Evolutionary conservation across 1,284 basidiomycete species (phyloP).

Genomic region (Mycena citricolor): DNA sequence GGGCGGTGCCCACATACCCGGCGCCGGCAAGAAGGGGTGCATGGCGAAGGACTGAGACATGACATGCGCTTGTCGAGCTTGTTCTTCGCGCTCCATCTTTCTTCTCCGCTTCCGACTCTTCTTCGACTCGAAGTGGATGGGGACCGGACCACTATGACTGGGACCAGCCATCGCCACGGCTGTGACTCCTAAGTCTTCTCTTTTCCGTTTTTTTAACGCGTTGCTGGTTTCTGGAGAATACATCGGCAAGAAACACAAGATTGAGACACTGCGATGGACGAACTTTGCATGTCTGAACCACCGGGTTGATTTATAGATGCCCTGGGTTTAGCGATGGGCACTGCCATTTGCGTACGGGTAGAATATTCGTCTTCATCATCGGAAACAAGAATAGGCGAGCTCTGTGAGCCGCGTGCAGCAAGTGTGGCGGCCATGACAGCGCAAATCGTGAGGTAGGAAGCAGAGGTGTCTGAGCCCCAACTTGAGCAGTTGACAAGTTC

Average conservation of each 20-base stretch:
- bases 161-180: not conserved
- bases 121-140: conserved; percentile 30
- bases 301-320: conserved; percentile 3
- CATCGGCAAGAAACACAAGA: conserved; percentile 1
- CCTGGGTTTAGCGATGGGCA: conserved; percentile 6
- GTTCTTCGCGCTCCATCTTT: conserved; percentile 33
- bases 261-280: not conserved
- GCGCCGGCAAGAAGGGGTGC: conserved; percentile 16
- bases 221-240: too few relatives aligned
- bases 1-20: conserved; percentile 22
- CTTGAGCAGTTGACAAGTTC: too few relatives aligned
- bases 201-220: conserved; percentile 22
- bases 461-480: too few relatives aligned
- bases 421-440: too few relatives aligned
- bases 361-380: conserved; percentile 41
- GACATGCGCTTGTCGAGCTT: conserved; percentile 23
- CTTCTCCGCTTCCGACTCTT: conserved; percentile 39
- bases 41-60: conserved; percentile 14
- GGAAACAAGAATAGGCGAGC: conserved; percentile 42
- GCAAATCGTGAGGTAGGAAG: too few relatives aligned
- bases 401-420: conserved; percentile 16
- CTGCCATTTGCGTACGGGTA: conserved; percentile 13
- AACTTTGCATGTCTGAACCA: conserved; percentile 2
- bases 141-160: conserved; percentile 2
- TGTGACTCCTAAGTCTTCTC: conserved; percentile 7